Percentiles rank a stretch among this genome's conserved stretches.
Conservation (phyloP, 2,329 filamentous ascomycete species). For the Basipetospora chlamydospora region DNA sequence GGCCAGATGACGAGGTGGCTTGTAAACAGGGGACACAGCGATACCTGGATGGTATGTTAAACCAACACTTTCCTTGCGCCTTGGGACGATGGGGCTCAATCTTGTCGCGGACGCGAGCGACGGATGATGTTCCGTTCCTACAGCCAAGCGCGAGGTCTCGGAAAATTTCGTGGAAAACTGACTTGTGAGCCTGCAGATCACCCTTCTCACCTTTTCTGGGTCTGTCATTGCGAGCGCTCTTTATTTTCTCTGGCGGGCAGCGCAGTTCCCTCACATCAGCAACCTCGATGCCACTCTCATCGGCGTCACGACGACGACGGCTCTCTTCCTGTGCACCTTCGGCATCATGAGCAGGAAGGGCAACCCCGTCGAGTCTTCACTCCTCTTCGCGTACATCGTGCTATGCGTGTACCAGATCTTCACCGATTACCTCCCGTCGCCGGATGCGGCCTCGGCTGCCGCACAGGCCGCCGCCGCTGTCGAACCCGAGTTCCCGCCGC, state of each 20-base stretch:
- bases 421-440: conserved; percentile 84
- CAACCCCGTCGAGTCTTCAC: conserved; percentile 86
- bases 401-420: conserved; percentile 99
- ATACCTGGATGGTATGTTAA: conserved; percentile 80
- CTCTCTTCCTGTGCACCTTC: conserved; percentile 83
- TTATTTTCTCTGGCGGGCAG: conserved; percentile 93
- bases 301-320: conserved; percentile 81
- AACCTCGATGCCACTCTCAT: conserved; percentile 88
- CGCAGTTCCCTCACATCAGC: conserved; percentile 82
- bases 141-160: no score
- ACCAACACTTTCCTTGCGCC: neutral
- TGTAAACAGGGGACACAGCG: conserved; percentile 82
- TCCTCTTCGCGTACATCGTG: conserved; percentile 95
- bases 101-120: no score
- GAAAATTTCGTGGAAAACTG: no score
- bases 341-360: conserved; percentile 88
- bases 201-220: conserved; percentile 72
- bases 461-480: conserved; percentile 32
- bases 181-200: no score
- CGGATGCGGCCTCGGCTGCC: conserved; percentile 40
- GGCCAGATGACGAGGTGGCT: conserved; percentile 92
- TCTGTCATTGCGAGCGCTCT: conserved; percentile 86
- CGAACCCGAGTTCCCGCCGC: conserved; percentile 85
- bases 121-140: no score
- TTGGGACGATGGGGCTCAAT: no score